Evolutionary conservation across 2,329 filamentous ascomycete species (phyloP).

Genomic region (Catunica adiposa): DNA sequence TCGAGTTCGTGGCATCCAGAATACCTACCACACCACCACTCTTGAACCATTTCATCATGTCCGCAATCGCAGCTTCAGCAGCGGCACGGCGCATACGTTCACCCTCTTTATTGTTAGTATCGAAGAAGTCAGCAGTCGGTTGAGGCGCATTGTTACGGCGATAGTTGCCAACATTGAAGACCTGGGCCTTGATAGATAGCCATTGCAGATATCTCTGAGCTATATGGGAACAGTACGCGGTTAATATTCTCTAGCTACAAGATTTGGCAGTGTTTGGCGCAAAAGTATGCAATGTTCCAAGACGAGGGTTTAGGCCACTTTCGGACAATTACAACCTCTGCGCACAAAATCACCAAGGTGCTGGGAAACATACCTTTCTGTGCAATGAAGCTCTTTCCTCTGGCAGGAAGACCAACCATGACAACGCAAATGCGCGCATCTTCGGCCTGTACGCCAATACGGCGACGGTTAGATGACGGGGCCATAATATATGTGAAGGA

Average conservation of each 20-base stretch:
- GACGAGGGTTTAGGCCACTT: neutral
- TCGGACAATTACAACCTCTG: neutral
- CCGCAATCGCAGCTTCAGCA: constrained; percentile 75
- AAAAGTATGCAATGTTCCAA: neutral
- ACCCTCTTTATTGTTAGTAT: constrained; percentile 74
- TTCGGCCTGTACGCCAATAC: constrained; percentile 70
- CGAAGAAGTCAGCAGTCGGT: constrained; percentile 88
- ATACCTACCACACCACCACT: constrained; percentile 72
- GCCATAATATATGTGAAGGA: constrained; percentile 5
- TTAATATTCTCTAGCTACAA: too few relatives aligned
- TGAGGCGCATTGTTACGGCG: constrained; percentile 79
- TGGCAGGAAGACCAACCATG: constrained; percentile 91
- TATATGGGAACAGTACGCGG: constrained; percentile 21
- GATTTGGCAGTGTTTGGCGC: neutral
- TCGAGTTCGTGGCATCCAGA: constrained; percentile 92
- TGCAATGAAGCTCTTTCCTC: constrained; percentile 94
- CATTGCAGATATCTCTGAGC: constrained; percentile 89
- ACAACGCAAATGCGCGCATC: constrained; percentile 95
- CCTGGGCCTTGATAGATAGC: constrained; percentile 84
- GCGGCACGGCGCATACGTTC: constrained; percentile 77
- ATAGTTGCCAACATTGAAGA: constrained; percentile 96
- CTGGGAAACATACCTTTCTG: constrained; percentile 58
- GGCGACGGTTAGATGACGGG: constrained; percentile 15
- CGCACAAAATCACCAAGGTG: neutral
- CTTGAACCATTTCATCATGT: constrained; percentile 90